These are phyloP conservation scores for Aleurites moluccanus DNA, from an alignment of 441 rosid species.

Conservation along the genomic window DNA sequence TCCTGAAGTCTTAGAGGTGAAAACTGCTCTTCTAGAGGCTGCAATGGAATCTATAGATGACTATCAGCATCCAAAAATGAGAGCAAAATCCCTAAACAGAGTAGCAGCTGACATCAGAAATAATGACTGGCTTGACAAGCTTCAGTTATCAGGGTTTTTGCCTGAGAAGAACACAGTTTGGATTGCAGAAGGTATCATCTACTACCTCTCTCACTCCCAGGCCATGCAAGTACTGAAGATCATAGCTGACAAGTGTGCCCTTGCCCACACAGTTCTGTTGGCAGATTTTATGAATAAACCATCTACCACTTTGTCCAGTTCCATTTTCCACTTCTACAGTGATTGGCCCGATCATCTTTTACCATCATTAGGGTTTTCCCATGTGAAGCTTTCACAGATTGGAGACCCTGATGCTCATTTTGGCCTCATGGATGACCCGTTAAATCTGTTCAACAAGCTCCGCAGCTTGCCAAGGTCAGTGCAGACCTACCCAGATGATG, in stretches of 20 bases:
- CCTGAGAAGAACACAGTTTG: slow-evolving; percentile 71
- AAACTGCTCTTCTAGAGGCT: slow-evolving; percentile 59
- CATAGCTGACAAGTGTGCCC: slow-evolving; percentile 65
- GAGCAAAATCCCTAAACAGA: slow-evolving; percentile 70
- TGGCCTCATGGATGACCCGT: slow-evolving; percentile 68
- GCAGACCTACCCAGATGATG: slow-evolving; percentile 79
- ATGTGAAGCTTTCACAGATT: slow-evolving; percentile 79
- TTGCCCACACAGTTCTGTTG: slow-evolving; percentile 66
- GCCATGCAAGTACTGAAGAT: slow-evolving; percentile 85
- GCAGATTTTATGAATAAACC: slow-evolving; percentile 95
- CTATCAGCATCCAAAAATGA: slow-evolving; percentile 39
- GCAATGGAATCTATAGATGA: slow-evolving; percentile 50
- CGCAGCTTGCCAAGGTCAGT: slow-evolving; percentile 71
- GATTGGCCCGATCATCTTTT: slow-evolving; percentile 95
- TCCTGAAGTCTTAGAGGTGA: slow-evolving; percentile 64
- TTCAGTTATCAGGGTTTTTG: slow-evolving; percentile 61
- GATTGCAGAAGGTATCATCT: slow-evolving; percentile 89
- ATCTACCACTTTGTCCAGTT: slow-evolving; percentile 60
- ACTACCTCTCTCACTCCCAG: slow-evolving; percentile 72
- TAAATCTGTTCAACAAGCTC: slow-evolving; percentile 79
- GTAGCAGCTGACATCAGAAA: slow-evolving; percentile 74
- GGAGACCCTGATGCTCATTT: slow-evolving; percentile 94
- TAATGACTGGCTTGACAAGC: slow-evolving; percentile 67
- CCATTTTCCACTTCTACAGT: slow-evolving; percentile 77
- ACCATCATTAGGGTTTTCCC: slow-evolving; percentile 80